Evolutionary conservation across 2,329 filamentous ascomycete genomes (phyloP).

Genomic region (Pseudogymnoascus sp.): DNA sequence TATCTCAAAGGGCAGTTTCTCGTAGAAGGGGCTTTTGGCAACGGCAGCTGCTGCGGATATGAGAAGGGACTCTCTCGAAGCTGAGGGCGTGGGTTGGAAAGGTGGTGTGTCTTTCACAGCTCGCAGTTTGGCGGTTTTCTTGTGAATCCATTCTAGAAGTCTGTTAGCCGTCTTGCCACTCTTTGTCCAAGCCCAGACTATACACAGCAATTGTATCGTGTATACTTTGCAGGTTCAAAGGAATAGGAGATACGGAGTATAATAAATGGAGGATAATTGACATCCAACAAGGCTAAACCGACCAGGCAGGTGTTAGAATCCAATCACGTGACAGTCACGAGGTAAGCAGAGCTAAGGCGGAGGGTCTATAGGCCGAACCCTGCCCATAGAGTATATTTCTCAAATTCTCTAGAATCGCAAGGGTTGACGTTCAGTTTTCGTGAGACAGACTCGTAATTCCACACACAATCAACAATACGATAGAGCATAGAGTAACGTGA

Average conservation of each 20-base stretch:
- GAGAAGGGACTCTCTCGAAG: neutral
- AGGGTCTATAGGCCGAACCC: neutral
- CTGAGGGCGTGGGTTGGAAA: neutral
- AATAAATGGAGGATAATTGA: too few species aligned
- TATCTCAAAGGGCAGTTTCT: neutral
- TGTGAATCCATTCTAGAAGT: neutral
- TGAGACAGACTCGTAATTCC: too few species aligned
- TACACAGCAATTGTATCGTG: neutral
- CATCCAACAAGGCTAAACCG: neutral
- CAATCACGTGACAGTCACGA: neutral
- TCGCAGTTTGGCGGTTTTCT: neutral
- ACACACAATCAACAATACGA: neutral
- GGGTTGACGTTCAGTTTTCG: too few species aligned
- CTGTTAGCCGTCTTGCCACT: neutral
- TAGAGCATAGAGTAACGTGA: neutral
- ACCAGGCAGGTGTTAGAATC: neutral
- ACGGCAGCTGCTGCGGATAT: neutral
- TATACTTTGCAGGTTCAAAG: neutral
- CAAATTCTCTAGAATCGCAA: too few species aligned
- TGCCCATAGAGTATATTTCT: too few species aligned
- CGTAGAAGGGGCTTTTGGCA: neutral
- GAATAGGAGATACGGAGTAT: neutral
- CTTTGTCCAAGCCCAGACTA: neutral
- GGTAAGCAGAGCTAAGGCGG: neutral
- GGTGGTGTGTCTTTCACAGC: neutral